Evolutionary conservation across 257 asterid species (phyloP).

Genomic region (Solanum appendiculatum): DNA sequence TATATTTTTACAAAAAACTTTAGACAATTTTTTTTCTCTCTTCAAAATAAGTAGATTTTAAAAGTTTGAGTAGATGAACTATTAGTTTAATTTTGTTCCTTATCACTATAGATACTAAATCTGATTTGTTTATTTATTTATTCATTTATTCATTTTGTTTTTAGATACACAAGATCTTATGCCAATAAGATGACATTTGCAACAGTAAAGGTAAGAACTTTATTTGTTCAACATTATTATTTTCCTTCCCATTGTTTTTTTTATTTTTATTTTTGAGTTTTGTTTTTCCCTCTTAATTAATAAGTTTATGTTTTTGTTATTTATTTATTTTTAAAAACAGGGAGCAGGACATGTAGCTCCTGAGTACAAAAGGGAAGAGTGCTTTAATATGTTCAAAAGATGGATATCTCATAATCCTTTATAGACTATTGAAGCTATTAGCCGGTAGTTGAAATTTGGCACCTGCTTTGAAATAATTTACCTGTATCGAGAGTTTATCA

Average conservation of each 20-base stretch:
- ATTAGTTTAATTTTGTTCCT: not conserved
- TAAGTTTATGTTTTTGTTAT: not conserved
- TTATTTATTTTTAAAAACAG: not conserved
- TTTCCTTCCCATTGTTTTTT: not conserved
- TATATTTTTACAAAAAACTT: too few relatives aligned
- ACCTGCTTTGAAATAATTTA: not conserved
- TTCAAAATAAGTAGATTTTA: not conserved
- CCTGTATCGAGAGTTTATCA: fast-evolving
- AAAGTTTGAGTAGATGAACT: not conserved
- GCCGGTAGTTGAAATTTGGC: not conserved
- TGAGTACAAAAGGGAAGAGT: constrained; percentile 13
- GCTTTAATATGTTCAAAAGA: constrained; percentile 34
- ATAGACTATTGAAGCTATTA: not conserved
- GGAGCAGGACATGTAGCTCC: constrained; percentile 40
- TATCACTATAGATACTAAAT: not conserved
- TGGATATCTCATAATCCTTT: constrained; percentile 32
- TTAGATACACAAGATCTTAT: constrained; percentile 15
- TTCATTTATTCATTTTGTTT: not conserved
- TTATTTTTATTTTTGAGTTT: not conserved
- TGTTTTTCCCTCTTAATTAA: not conserved
- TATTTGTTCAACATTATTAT: constrained; percentile 1
- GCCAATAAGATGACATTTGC: constrained; percentile 38
- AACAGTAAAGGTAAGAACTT: constrained; percentile 27
- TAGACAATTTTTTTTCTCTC: too few relatives aligned
- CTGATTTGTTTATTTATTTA: not conserved